Conservation (phyloP, 1,139 yeast species). For the Nematodospora anomalae region DNA sequence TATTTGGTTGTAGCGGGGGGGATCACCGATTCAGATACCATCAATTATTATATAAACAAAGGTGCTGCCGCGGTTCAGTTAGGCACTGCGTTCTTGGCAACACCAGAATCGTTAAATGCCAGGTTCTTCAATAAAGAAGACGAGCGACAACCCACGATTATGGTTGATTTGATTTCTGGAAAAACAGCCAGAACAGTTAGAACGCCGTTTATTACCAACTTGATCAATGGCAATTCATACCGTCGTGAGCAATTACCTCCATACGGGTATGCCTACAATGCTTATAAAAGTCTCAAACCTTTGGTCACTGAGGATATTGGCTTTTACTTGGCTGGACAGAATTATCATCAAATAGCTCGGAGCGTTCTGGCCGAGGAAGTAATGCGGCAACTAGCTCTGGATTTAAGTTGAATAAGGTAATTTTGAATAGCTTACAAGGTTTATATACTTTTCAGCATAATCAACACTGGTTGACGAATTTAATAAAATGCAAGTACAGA, state of each 20-base stretch:
- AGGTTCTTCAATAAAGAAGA: constrained; percentile 18
- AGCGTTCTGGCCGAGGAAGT: not conserved
- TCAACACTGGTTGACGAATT: too few species aligned
- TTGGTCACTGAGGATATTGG: constrained; percentile 21
- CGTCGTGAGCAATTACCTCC: constrained; percentile 26
- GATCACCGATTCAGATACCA: constrained; percentile 28
- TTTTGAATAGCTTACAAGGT: too few species aligned
- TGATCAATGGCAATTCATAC: constrained; percentile 10
- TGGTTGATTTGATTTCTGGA: constrained; percentile 41
- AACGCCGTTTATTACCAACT: constrained; percentile 29
- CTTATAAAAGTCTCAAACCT: constrained; percentile 27
- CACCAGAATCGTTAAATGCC: constrained; percentile 30
- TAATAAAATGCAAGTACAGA: too few species aligned
- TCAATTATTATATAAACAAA: constrained; percentile 23
- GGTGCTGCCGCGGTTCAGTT: constrained; percentile 51
- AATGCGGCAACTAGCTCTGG: not conserved
- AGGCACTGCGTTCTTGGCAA: constrained; percentile 46
- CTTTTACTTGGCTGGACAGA: constrained; percentile 36
- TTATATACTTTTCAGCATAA: too few species aligned
- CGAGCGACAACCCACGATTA: constrained; percentile 23
- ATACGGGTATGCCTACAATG: constrained; percentile 37
- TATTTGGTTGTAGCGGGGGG: constrained; percentile 51
- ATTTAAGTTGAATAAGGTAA: too few species aligned
- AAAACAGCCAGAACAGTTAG: constrained; percentile 36
- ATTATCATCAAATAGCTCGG: constrained; percentile 20